These are phyloP conservation scores for Gossypium schwendimanii DNA, from an alignment of 441 rosid species.

Conservation along the genomic window DNA sequence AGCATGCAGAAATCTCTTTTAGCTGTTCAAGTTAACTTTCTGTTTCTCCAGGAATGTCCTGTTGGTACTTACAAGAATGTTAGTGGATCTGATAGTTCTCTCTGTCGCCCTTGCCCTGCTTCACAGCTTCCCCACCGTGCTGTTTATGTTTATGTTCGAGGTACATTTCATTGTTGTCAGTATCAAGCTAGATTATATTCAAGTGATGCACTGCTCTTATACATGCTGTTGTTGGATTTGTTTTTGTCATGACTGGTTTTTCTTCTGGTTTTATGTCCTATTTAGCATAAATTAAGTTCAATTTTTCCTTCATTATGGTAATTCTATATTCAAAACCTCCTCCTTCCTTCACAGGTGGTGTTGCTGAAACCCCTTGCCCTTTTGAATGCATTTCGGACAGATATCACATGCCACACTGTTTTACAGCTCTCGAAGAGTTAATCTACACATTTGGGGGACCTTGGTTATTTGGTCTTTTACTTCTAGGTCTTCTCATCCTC, in stretches of 20 bases:
- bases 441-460: slow-evolving; percentile 99
- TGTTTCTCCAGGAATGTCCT: slow-evolving; percentile 84
- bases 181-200: background rate
- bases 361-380: slow-evolving; percentile 90
- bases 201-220: background rate
- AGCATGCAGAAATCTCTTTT: background rate
- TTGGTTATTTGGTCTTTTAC: slow-evolving; percentile 88
- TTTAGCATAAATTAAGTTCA: background rate
- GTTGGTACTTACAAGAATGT: slow-evolving; percentile 83
- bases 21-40: slow-evolving; percentile 1
- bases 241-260: background rate
- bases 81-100: slow-evolving; percentile 72
- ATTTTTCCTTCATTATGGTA: slow-evolving; percentile 2
- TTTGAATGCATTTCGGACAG: slow-evolving; percentile 85
- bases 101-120: slow-evolving; percentile 72
- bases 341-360: slow-evolving; percentile 64
- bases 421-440: slow-evolving; percentile 97
- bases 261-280: background rate
- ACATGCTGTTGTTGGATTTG: background rate
- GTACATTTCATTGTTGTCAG: slow-evolving; percentile 30
- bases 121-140: slow-evolving; percentile 87
- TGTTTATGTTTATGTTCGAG: slow-evolving; percentile 68
- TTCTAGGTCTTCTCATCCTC: slow-evolving; percentile 81
- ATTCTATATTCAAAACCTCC: background rate
- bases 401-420: slow-evolving; percentile 95